Evolutionary conservation across 768 basidiomycete species (phyloP).

Genomic region (Tulasnella calospora): DNA sequence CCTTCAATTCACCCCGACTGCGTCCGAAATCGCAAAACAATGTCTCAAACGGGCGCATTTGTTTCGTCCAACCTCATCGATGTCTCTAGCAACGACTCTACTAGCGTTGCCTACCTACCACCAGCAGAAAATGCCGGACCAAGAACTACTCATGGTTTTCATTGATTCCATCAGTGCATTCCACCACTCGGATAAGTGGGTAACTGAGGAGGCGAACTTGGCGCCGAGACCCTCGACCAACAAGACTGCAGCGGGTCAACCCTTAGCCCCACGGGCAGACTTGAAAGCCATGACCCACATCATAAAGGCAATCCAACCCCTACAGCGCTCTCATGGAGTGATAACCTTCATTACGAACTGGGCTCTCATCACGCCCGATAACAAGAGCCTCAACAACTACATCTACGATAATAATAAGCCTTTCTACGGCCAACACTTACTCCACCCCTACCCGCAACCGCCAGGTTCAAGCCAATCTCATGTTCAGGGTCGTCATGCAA

Average conservation of each 20-base stretch:
- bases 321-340: conserved; percentile 49
- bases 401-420: neutral
- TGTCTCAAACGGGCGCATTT: conserved; percentile 58
- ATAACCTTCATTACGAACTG: conserved; percentile 59
- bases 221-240: neutral
- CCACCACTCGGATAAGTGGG: conserved; percentile 72
- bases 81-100: conserved; percentile 66
- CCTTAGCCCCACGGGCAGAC: conserved; percentile 16
- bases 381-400: conserved; percentile 27
- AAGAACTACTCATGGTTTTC: conserved; percentile 60
- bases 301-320: conserved; percentile 44
- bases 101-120: conserved; percentile 54
- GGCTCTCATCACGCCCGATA: conserved; percentile 38
- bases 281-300: conserved; percentile 46
- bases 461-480: conserved; percentile 28
- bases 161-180: conserved; percentile 74
- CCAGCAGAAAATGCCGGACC: conserved; percentile 43
- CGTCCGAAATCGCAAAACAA: conserved; percentile 34
- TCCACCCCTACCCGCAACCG: conserved; percentile 41
- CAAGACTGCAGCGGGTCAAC: neutral
- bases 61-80: conserved; percentile 62
- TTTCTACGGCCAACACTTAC: conserved; percentile 50
- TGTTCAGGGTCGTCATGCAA: conserved; percentile 6
- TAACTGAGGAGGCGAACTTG: conserved; percentile 43
- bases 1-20: conserved; percentile 1